These are phyloP conservation scores for Domatiomyces globalis DNA, from an alignment of 2,329 filamentous ascomycete genomes.

Conservation along the genomic window DNA sequence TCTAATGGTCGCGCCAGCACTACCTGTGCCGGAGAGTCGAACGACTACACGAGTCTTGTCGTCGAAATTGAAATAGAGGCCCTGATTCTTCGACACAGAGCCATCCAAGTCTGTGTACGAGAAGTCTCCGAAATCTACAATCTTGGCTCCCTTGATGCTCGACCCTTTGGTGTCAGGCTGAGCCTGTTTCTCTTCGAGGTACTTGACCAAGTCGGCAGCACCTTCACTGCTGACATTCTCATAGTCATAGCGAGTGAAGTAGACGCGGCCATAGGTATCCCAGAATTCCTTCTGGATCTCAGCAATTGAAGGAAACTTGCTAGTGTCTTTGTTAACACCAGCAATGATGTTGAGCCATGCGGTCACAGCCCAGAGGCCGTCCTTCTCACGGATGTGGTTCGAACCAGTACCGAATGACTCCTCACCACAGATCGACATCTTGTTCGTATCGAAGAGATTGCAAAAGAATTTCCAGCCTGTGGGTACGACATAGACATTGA, in stretches of 20 bases:
- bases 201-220: conserved; percentile 75
- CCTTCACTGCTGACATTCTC: conserved; percentile 86
- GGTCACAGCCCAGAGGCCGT: conserved; percentile 91
- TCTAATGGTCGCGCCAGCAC: conserved; percentile 87
- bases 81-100: conserved; percentile 89
- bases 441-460: conserved; percentile 82
- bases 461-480: conserved; percentile 99
- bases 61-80: conserved; percentile 85
- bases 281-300: conserved; percentile 97
- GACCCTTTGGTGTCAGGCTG: conserved; percentile 66
- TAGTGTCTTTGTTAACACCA: conserved; percentile 68
- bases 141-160: conserved; percentile 66
- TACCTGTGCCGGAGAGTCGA: conserved; percentile 85
- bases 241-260: conserved; percentile 99
- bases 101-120: conserved; percentile 98
- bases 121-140: conserved; percentile 85
- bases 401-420: conserved; percentile 96
- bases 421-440: conserved; percentile 96
- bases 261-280: conserved; percentile 87
- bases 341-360: conserved; percentile 99
- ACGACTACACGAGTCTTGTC: conserved; percentile 92
- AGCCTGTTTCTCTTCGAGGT: conserved; percentile 64
- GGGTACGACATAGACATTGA: conserved; percentile 89
- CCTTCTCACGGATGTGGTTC: conserved; percentile 98
- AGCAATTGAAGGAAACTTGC: conserved; percentile 60